Percentiles rank a stretch among this genome's conserved stretches.
These are phyloP conservation scores for Globisporangium recalcitrans DNA, from an alignment of 352 stramenopile genomes.

Conservation along the genomic window DNA sequence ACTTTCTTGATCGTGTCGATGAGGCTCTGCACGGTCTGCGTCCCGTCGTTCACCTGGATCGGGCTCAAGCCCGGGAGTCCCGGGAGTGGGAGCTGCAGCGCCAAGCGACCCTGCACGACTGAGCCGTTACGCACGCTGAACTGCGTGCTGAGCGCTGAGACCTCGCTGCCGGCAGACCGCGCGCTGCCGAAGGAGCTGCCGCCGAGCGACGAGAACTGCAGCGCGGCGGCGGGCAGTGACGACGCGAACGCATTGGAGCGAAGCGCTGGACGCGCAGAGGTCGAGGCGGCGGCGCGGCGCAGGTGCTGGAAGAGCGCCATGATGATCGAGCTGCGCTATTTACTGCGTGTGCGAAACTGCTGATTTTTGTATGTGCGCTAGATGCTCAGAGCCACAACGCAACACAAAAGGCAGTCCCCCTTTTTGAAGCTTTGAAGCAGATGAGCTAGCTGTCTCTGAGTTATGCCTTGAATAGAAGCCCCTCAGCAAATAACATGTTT, in stretches of 20 bases:
- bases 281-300: background rate
- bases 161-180: background rate
- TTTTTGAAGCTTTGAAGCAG: background rate
- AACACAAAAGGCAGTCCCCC: background rate
- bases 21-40: constrained; percentile 42
- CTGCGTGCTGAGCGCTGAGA: constrained; percentile 23
- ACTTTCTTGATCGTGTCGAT: constrained; percentile 45
- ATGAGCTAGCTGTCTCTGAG: background rate
- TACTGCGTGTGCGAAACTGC: too few species aligned
- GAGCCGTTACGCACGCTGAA: constrained; percentile 47
- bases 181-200: background rate
- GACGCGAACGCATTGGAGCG: background rate
- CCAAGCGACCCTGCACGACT: constrained; percentile 31
- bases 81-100: constrained; percentile 58
- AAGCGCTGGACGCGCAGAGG: background rate
- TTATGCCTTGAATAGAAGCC: background rate
- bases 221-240: background rate
- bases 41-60: constrained; percentile 34
- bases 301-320: constrained; percentile 16
- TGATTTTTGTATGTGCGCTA: background rate
- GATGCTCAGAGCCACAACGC: background rate
- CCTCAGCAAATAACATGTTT: background rate
- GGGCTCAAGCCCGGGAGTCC: constrained; percentile 46
- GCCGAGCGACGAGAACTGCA: constrained; percentile 7
- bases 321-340: background rate